phyloP scores from a whole-genome alignment of 371 early-diverging fungal species.

The Aphelidium insulamus region DNA sequence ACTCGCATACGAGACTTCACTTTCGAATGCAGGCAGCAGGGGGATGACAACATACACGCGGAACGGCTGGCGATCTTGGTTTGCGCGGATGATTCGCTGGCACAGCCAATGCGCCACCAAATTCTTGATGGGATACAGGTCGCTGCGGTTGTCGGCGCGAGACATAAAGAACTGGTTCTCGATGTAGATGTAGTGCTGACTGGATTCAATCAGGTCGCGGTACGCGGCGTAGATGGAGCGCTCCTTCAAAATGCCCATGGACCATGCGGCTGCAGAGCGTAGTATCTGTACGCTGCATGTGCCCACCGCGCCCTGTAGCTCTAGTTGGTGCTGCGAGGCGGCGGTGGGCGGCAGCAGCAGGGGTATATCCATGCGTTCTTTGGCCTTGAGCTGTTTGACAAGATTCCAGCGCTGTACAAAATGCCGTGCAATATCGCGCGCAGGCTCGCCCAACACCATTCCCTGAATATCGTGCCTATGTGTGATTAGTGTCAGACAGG shows the following conservation, averaged over 20 bases:
- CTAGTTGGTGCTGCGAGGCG: slow-evolving; percentile 11
- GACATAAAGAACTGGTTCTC: slow-evolving; percentile 87
- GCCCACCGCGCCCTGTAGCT: slow-evolving; percentile 2
- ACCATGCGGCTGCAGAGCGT: slow-evolving; percentile 42
- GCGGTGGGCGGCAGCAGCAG: slow-evolving; percentile 49
- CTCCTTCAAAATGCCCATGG: slow-evolving; percentile 33
- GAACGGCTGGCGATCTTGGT: slow-evolving; percentile 40
- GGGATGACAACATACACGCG: slow-evolving; percentile 76
- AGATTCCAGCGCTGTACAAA: slow-evolving; percentile 88
- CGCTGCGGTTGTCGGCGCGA: slow-evolving; percentile 28
- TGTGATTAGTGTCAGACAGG: neutral
- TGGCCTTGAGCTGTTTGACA: slow-evolving; percentile 40
- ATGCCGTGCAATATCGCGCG: slow-evolving; percentile 62
- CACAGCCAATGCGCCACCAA: slow-evolving; percentile 53
- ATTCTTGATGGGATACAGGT: slow-evolving; percentile 48
- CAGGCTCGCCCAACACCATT: slow-evolving; percentile 31
- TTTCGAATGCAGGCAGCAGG: slow-evolving; percentile 76
- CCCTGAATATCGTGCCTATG: slow-evolving; percentile 1
- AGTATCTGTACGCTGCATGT: slow-evolving; percentile 42
- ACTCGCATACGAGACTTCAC: slow-evolving; percentile 44
- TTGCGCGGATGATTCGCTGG: slow-evolving; percentile 53
- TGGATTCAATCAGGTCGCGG: slow-evolving; percentile 34
- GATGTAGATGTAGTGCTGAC: slow-evolving; percentile 76
- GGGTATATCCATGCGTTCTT: slow-evolving; percentile 31
- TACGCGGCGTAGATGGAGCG: slow-evolving; percentile 73